These are phyloP conservation scores for Quercus tomentella DNA, from an alignment of 331 rosid genomes.

Conservation along the genomic window DNA sequence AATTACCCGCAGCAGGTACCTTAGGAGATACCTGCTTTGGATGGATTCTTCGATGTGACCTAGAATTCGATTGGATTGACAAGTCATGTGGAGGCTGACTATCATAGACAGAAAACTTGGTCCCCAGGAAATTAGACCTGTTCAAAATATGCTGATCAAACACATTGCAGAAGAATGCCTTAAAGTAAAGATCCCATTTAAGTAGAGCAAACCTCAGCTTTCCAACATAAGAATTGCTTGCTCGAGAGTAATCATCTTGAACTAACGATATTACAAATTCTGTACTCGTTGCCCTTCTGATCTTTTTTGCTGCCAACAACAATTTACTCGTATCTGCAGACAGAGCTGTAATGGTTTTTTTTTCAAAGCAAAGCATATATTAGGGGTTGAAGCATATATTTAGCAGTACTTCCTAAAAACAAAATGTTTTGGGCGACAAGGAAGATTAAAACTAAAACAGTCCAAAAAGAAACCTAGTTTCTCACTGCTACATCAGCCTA, in stretches of 20 bases:
- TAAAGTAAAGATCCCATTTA: neutral
- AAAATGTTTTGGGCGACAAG: too few relatives aligned
- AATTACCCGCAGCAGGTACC: conserved; percentile 40
- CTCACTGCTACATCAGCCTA: neutral
- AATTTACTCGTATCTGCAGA: conserved; percentile 76
- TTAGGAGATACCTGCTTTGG: conserved; percentile 56
- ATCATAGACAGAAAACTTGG: conserved; percentile 63
- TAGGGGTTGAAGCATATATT: neutral
- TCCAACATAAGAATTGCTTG: conserved; percentile 57
- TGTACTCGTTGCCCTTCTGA: conserved; percentile 64
- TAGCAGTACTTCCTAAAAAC: too few relatives aligned
- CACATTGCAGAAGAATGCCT: neutral
- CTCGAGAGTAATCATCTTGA: conserved; percentile 65
- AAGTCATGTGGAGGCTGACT: conserved; percentile 53
- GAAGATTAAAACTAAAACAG: too few relatives aligned
- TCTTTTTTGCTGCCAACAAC: conserved; percentile 66
- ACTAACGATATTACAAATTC: conserved; percentile 63
- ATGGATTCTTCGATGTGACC: conserved; percentile 41
- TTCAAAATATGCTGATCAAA: conserved; percentile 21
- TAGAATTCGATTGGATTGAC: conserved; percentile 38
- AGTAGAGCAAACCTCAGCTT: conserved; percentile 50
- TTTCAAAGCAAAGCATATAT: neutral
- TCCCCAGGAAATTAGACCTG: conserved; percentile 86
- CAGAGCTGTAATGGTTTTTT: conserved; percentile 44
- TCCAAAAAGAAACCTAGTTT: too few relatives aligned